phyloP scores from a whole-genome alignment of 2,329 filamentous ascomycete genomes.

The Sarocladiaceae sp. region DNA sequence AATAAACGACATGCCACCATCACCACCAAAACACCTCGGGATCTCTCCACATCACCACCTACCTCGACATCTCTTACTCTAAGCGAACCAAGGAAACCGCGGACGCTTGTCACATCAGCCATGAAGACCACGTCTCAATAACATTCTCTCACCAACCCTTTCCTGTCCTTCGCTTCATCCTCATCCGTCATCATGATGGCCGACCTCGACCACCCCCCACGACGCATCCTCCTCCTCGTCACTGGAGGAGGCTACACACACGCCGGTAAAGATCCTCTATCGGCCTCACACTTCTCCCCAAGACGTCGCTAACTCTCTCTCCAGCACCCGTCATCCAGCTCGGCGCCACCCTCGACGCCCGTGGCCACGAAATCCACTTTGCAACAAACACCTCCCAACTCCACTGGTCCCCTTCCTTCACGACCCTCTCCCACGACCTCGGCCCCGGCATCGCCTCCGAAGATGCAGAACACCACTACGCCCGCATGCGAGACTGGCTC shows the following conservation, averaged over 20 bases:
- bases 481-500: constrained; percentile 26
- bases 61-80: no score
- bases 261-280: constrained; percentile 17
- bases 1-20: no score
- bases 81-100: no score
- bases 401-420: constrained; percentile 26
- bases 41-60: no score
- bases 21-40: no score
- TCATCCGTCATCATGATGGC: constrained; percentile 15
- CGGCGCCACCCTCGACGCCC: constrained; percentile 23
- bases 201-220: constrained; percentile 12
- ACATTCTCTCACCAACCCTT: no score
- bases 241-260: constrained; percentile 31
- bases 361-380: constrained; percentile 30
- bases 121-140: no score
- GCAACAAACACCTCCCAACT: constrained; percentile 31
- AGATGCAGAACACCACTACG: constrained; percentile 26
- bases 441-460: constrained; percentile 22
- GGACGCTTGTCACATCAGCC: no score
- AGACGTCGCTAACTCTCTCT: not conserved
- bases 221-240: constrained; percentile 25
- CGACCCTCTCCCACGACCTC: constrained; percentile 24
- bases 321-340: constrained; percentile 30
- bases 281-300: not conserved
- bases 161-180: no score